Percentiles rank a stretch among this genome's conserved stretches.
Conservation (phyloP, 768 basidiomycete species). For the Tephrocybe sp. region DNA sequence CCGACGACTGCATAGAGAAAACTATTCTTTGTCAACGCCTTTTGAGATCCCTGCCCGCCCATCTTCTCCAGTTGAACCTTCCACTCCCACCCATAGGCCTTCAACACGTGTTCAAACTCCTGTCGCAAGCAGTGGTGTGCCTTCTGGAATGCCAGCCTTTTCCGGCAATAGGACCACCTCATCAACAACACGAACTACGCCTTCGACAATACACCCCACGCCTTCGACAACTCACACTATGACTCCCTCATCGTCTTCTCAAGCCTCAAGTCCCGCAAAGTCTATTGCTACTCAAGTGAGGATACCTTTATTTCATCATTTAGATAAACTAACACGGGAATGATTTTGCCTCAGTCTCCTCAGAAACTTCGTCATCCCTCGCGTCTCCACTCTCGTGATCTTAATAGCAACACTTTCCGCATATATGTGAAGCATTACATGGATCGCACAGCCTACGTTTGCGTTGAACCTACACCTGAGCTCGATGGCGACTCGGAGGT, state of each 20-base stretch:
- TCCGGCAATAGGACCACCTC: not conserved
- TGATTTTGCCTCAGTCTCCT: constrained; percentile 23
- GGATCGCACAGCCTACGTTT: constrained; percentile 45
- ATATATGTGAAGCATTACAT: constrained; percentile 80
- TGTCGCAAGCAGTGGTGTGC: not conserved
- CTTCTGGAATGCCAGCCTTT: not conserved
- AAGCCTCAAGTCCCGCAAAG: constrained; percentile 28
- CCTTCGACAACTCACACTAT: constrained; percentile 15
- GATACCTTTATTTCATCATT: not conserved
- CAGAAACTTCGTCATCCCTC: constrained; percentile 71
- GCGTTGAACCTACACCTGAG: not conserved
- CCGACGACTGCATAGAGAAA: constrained; percentile 46
- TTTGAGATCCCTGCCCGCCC: constrained; percentile 44
- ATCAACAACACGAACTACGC: constrained; percentile 13
- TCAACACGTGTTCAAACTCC: constrained; percentile 13
- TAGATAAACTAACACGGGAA: not conserved
- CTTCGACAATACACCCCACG: constrained; percentile 18
- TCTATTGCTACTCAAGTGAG: constrained; percentile 10
- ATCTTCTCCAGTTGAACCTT: constrained; percentile 10
- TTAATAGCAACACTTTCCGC: constrained; percentile 69
- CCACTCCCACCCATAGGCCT: not conserved
- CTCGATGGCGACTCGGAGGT: constrained; percentile 7
- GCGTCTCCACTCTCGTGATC: constrained; percentile 60
- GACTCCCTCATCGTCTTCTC: constrained; percentile 13
- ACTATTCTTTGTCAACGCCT: constrained; percentile 46